Evolutionary conservation across 2,329 filamentous ascomycete genomes (phyloP), one percentile per base, ranked within the genome.

Genomic region (Xylaria sp.): DNA sequence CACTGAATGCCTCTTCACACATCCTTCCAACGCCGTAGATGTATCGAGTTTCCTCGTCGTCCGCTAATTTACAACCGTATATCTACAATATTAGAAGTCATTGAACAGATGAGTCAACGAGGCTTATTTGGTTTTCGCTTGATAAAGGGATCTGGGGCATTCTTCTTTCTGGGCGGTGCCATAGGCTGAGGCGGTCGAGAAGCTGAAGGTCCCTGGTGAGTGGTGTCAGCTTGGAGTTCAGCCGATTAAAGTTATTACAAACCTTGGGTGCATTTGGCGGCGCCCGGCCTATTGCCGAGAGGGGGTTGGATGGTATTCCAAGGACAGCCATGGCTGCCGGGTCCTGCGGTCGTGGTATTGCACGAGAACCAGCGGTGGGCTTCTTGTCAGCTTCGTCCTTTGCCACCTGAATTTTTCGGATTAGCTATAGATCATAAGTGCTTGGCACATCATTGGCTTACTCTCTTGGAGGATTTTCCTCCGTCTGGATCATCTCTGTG

Each of bases 311-410:
- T 20, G 68, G 63, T 39, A 77, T 74, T 15, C 76, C 75, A 28
- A 79, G 66, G n/a, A 78, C 72, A 13, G 75, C 69, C 75, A 77
- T 77, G 9, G 77, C 77, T 23, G 78, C 70, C 20, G 75, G 76
- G 52, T 78, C 77, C 37, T 75, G 74, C 1, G 77, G 74, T 39
- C 74, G 73, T 37, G 74, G 74, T 72, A 74, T 74, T 20, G 73
- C 70, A 23, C 75, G 75, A 48, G 77, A 77, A 25, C 69, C 74
- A 58, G 71, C 71, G 39, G 76, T 75, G 9, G 76, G 76, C 20
- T 66, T 50, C 65, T 73, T 74, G 61, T 69, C 58, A 50, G 54
- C 58, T 46, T 60, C 37, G 20, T 72, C 74, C 44, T 74, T 76
- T 23, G 72, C 66, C 55, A 73, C 25, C 77, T 79, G 23, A 39